Evolutionary conservation across 2,329 filamentous ascomycete genomes (phyloP).

Genomic region (Fusarium setosum): DNA sequence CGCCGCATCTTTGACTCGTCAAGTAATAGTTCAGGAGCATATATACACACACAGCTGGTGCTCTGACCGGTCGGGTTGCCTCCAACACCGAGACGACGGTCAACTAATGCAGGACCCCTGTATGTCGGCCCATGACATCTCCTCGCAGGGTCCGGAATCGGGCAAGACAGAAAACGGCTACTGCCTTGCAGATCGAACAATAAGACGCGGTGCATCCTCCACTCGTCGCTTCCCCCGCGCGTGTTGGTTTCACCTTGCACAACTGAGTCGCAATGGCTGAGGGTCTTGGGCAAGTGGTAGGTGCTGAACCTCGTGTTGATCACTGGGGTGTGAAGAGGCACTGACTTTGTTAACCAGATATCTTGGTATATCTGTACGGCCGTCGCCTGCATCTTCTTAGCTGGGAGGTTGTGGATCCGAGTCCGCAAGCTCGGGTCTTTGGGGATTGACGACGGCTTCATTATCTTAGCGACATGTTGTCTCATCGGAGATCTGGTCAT

Average conservation of each 20-base stretch:
- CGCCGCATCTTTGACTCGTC: neutral
- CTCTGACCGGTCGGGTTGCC: neutral
- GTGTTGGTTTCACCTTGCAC: slow-evolving; percentile 7
- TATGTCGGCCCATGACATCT: neutral
- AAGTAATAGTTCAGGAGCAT: neutral
- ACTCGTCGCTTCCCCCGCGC: neutral
- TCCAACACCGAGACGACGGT: slow-evolving; percentile 3
- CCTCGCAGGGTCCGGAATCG: neutral
- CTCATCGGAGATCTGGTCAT: slow-evolving; percentile 37
- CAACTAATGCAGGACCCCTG: slow-evolving; percentile 1
- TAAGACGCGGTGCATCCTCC: slow-evolving; percentile 29
- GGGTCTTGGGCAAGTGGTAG: slow-evolving; percentile 40
- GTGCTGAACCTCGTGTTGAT: slow-evolving; percentile 1
- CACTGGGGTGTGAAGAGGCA: neutral
- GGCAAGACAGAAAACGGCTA: slow-evolving; percentile 5
- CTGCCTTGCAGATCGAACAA: slow-evolving; percentile 13
- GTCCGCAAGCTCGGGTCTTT: slow-evolving; percentile 26
- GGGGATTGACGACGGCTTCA: slow-evolving; percentile 31
- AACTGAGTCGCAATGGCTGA: slow-evolving; percentile 36
- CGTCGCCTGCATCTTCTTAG: slow-evolving; percentile 31
- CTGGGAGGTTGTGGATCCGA: slow-evolving; percentile 34
- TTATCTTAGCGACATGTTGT: slow-evolving; percentile 30
- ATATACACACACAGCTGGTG: neutral
- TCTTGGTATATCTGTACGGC: slow-evolving; percentile 40
- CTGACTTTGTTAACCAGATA: slow-evolving; percentile 16